Conservation (phyloP, 345 rosid genomes). For the Lepidium aucheri region DNA sequence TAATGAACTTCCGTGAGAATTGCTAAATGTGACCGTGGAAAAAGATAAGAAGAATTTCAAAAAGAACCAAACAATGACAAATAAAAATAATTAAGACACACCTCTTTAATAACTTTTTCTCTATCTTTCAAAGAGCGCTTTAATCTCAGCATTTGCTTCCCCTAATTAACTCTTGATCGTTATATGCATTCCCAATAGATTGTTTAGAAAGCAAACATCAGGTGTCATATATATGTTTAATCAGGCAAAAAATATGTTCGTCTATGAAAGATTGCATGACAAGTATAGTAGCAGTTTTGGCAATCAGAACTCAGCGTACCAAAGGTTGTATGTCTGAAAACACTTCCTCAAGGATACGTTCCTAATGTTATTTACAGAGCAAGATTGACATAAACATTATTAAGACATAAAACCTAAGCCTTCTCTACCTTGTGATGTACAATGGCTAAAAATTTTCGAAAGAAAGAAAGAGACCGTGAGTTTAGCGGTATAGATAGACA, state of each 20-base stretch:
- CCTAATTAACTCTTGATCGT: too few relatives aligned
- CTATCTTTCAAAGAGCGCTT: too few relatives aligned
- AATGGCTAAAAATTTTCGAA: conserved; percentile 20
- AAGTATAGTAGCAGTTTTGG: conserved; percentile 31
- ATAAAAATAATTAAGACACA: too few relatives aligned
- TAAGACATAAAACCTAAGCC: neutral
- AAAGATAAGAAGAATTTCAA: too few relatives aligned
- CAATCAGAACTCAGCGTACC: conserved; percentile 96
- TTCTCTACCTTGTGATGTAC: too few relatives aligned
- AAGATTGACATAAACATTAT: conserved; percentile 1
- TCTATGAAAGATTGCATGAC: neutral
- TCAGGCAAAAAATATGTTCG: neutral
- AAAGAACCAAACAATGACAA: too few relatives aligned
- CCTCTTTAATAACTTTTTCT: too few relatives aligned
- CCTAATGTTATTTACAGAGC: neutral
- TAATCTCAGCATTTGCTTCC: too few relatives aligned
- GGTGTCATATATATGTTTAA: neutral
- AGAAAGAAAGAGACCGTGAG: too few relatives aligned
- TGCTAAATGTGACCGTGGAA: neutral
- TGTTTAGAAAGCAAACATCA: too few relatives aligned
- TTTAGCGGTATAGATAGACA: too few relatives aligned
- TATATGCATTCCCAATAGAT: too few relatives aligned
- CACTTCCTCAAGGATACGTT: conserved; percentile 49
- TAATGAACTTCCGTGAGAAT: neutral
- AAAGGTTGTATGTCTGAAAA: conserved; percentile 78